Base-by-base conservation (phyloP, 1,284 basidiomycete genomes). In the Leccinum angustisporum region DNA sequence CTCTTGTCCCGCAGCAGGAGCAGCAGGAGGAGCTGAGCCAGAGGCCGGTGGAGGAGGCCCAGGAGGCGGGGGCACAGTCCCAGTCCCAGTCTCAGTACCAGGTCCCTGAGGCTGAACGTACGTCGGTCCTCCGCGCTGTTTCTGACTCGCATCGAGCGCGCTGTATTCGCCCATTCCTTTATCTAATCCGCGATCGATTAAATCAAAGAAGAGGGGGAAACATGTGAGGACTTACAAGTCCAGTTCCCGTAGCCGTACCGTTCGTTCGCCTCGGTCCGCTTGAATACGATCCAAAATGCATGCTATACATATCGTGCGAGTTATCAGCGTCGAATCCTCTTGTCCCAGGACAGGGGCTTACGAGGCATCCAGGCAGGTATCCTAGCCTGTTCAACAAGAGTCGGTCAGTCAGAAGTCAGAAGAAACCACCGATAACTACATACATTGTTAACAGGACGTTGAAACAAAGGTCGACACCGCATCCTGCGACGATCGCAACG, bases 261-360 rank as follows among this genome's bases (percentile, higher is more conserved):
- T 65, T 90, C 86, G 71, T 92, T 88, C 0, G 90, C 90, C 65
- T 89, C 81, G 73, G 88, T 84, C 71, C 86, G 84, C 78, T 82
- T 86, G 75, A 88, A 84, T 56, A 89, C 84, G 58, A 88, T 78
- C 86, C 86, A 87, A 68, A 86, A 82, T 1, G 85, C 85, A 63
- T 87, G 86, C 77, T 79, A 21, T 5, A 25, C 0, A 34, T 14
- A 3, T 30, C 18, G 16, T 4, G 25, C 13, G 6, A 4, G 48
- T 65, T 14, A 18, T 18, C 5, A 16, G 8, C 9, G 13, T 11
- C 25, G n/a, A n/a, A 21, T 21, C 21, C 21, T 21, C 25, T 25
- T 25, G 25, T 2, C 3, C 25, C 2, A 7, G 8, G 48, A 48
- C 0, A 21, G 11, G 27, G n/a, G 27, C 73, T 68, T 51, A 85